Base-by-base conservation (phyloP, 1,284 basidiomycete genomes). In the Rhizoctonia solani region DNA sequence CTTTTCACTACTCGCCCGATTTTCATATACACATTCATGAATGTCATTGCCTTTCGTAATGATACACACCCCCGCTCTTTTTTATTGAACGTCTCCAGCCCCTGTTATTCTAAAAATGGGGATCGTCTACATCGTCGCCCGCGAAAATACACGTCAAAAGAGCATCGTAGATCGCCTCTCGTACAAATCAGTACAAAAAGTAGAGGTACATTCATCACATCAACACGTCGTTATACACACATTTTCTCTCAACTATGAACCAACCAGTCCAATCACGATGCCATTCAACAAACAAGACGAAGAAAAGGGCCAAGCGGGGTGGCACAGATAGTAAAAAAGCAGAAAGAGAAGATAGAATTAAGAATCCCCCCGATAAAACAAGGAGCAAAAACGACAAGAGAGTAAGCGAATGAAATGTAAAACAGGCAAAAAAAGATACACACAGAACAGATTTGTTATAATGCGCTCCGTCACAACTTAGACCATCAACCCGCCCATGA, bases 391-490 rank as follows among this genome's bases (percentile, higher is more conserved):
- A 29, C 27, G 50, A 25, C 34, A 25, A 21, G 3, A 34, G 8
- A n/a, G 41, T 34, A n/a, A 21, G 41, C n/a, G n/a, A n/a, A n/a
- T n/a, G n/a, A n/a, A n/a, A n/a, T n/a, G n/a, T n/a, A n/a, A n/a
- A n/a, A n/a, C n/a, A n/a, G n/a, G n/a, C n/a, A 59, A 59, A 30
- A 53, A 32, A 53, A n/a, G 46, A 56, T 47, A 63, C 58, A 63
- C 58, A 65, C 61, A 65, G 41, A 54, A 65, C 34, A 21, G 25
- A 23, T 5, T 53, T 65, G 25, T n/a, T 21, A 27, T 27, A 46
- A 30, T 29, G 29, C 42, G 23, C 11, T 37, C 32, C 25, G 49
- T n/a, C n/a, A n/a, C n/a, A n/a, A n/a, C 29, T 39, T 41, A 65
- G 4, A 30, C 50, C 49, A 65, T 65, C 61, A 65, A 65, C 21